phyloP scores from a whole-genome alignment of 2,329 filamentous ascomycete genomes.

The Plectosphaerella plurivora region DNA sequence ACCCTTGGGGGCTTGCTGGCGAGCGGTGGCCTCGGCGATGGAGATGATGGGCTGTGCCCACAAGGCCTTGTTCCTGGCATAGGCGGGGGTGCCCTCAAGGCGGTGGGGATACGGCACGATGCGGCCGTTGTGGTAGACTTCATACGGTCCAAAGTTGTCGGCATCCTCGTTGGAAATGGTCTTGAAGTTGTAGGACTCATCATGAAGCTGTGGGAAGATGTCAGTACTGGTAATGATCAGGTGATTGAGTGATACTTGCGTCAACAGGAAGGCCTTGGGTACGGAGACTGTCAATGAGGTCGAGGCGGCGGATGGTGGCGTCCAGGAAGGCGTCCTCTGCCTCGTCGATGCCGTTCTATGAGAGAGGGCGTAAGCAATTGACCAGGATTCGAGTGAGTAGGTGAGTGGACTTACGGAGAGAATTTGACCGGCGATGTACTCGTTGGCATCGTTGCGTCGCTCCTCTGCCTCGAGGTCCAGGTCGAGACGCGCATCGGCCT shows the following conservation, averaged over 20 bases:
- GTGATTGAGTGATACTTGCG: slow-evolving; percentile 30
- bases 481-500: slow-evolving; percentile 23
- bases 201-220: slow-evolving; percentile 26
- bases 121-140: slow-evolving; percentile 32
- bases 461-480: slow-evolving; percentile 21
- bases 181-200: slow-evolving; percentile 41
- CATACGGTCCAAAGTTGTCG: slow-evolving; percentile 38
- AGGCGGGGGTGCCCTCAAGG: slow-evolving; percentile 31
- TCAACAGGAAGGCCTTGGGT: slow-evolving; percentile 41
- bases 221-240: slow-evolving; percentile 8
- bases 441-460: slow-evolving; percentile 32
- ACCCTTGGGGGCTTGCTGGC: not conserved
- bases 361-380: slow-evolving; percentile 6
- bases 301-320: slow-evolving; percentile 39
- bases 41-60: slow-evolving; percentile 9
- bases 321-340: slow-evolving; percentile 37
- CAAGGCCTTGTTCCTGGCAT: slow-evolving; percentile 10
- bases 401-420: slow-evolving; percentile 29
- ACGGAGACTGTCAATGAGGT: slow-evolving; percentile 38
- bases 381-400: slow-evolving; percentile 6
- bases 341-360: slow-evolving; percentile 32
- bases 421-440: slow-evolving; percentile 25
- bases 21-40: slow-evolving; percentile 2
- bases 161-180: slow-evolving; percentile 38
- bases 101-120: slow-evolving; percentile 41